These are phyloP conservation scores for Arthrinium puccinioides DNA, from an alignment of 2,329 filamentous ascomycete species.

Conservation along the genomic window DNA sequence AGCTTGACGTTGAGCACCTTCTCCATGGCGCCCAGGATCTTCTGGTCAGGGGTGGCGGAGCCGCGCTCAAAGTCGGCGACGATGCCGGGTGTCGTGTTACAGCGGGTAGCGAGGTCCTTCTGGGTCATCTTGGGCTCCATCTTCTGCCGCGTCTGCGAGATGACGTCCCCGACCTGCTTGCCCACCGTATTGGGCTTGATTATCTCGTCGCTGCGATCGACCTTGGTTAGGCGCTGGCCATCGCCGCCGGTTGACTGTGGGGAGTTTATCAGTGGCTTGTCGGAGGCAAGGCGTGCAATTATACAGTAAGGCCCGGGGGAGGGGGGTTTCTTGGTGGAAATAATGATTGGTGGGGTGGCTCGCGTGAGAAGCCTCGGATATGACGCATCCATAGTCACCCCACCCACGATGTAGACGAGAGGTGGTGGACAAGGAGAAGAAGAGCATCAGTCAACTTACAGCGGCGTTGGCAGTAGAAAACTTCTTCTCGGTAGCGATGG, in stretches of 20 bases:
- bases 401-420: neutral
- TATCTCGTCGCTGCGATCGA: conserved; percentile 95
- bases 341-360: neutral
- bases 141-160: conserved; percentile 70
- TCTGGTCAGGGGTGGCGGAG: conserved; percentile 72
- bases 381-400: neutral
- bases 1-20: conserved; percentile 82
- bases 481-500: conserved; percentile 92
- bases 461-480: conserved; percentile 66
- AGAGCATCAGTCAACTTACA: conserved; percentile 46
- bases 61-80: conserved; percentile 84
- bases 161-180: conserved; percentile 71
- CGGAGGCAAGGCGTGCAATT: too few relatives aligned
- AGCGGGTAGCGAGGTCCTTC: conserved; percentile 77
- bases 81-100: conserved; percentile 75
- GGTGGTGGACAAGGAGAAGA: conserved; percentile 2
- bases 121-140: conserved; percentile 94
- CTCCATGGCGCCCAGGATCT: conserved; percentile 72
- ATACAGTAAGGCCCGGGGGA: neutral
- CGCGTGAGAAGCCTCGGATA: neutral
- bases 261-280: too few relatives aligned
- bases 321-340: neutral
- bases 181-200: conserved; percentile 93
- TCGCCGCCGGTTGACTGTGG: conserved; percentile 52
- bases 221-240: conserved; percentile 94